phyloP scores from a whole-genome alignment of 2,329 filamentous ascomycete genomes.

The Xylogone sp. region DNA sequence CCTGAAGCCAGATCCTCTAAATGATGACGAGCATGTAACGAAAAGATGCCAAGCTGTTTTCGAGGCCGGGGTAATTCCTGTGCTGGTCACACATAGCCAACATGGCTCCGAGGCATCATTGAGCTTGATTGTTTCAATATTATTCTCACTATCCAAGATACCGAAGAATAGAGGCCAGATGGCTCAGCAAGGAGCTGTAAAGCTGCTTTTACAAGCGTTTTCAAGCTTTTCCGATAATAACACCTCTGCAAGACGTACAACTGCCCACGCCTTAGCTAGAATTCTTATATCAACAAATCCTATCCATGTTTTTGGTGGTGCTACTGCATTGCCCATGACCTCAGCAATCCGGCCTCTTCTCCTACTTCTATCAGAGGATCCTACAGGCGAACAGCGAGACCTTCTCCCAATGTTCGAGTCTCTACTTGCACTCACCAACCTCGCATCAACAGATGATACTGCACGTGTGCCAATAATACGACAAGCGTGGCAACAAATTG shows the following conservation, averaged over 20 bases:
- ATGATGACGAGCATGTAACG: conserved; percentile 72
- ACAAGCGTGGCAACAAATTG: conserved; percentile 68
- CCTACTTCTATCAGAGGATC: conserved; percentile 66
- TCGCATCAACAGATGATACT: conserved; percentile 71
- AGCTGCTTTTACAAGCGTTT: conserved; percentile 72
- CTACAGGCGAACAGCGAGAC: conserved; percentile 62
- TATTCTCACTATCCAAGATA: conserved; percentile 74
- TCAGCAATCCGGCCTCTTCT: conserved; percentile 81
- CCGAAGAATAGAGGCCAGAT: conserved; percentile 71
- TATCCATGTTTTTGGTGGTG: conserved; percentile 75
- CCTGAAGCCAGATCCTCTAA: conserved; percentile 60
- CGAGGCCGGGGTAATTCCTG: conserved; percentile 70
- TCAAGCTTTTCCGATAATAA: conserved; percentile 54
- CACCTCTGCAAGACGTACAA: conserved; percentile 47
- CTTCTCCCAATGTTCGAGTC: conserved; percentile 87
- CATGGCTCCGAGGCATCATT: conserved; percentile 68
- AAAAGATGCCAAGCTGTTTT: conserved; percentile 75
- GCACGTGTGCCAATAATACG: conserved; percentile 68
- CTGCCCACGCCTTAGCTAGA: conserved; percentile 77
- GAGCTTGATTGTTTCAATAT: conserved; percentile 68
- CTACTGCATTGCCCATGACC: conserved; percentile 67
- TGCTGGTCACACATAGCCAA: conserved; percentile 74
- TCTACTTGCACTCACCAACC: conserved; percentile 87
- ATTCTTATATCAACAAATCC: conserved; percentile 87
- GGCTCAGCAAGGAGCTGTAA: conserved; percentile 91